Evolutionary conservation across 257 asterid species (phyloP), one percentile per base, ranked within the genome.

Genomic region (Rhazya stricta): DNA sequence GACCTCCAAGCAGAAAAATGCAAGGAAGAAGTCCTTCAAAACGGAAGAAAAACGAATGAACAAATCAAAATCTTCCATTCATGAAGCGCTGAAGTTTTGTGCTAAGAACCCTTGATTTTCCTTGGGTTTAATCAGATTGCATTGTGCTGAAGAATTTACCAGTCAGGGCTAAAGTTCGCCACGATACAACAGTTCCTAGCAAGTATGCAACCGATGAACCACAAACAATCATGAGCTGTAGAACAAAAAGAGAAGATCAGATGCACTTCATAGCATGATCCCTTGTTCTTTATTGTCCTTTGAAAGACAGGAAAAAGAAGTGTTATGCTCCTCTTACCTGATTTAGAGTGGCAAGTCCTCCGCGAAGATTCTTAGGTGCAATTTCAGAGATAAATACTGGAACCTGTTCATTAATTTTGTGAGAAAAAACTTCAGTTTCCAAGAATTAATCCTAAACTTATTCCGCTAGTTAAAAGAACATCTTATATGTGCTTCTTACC

Each of bases 351-450:
- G 96, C 88, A 53, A 93, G 91, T 25, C 97, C 96, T 68, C 98
- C 96, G 0, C 97, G 89, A 16, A 93, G 89, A 84, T 88, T 79
- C 79, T 85, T 89, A 8, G 97, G 98, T 19, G 98, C 89, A 32
- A 91, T 91, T 86, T 91, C 98, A 63, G 91, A 95, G 61, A 91
- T 91, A 62, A 91, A 93, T 25, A 93, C 86, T 0, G 96, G 98
- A 56, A 93, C 90, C 97, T 93, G 77, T 75, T 50, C 48, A 27
- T 69, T 21, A 5, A 45, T 46, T 29, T 63, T 4, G 57, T 30
- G 51, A 60, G 43, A 19, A 45, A n/a, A 9, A 41, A 19, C 29
- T 18, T 77, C 62, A 41, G 67, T 57, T 61, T 36, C 62, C 39
- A 2, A 42, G 5, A 9, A 46, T 10, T n/a, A 68, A 56, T 5